Evolutionary conservation across 371 early-diverging fungal species (phyloP).

Genomic region (Funneliformis caledonium): DNA sequence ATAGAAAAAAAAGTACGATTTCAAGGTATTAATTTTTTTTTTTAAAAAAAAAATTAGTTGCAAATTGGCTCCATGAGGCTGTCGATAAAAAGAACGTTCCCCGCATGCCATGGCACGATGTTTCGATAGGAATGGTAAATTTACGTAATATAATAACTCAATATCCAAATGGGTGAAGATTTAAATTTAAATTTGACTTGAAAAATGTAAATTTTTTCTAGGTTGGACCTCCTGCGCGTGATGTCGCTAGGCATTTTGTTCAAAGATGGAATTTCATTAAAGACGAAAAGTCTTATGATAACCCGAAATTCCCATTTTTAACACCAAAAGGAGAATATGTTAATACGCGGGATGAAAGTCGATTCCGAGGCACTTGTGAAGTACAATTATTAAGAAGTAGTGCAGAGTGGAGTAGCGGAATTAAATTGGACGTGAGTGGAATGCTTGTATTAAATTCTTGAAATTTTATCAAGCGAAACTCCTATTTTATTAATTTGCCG

Average conservation of each 20-base stretch:
- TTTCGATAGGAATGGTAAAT: conserved; percentile 71
- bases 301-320: conserved; percentile 67
- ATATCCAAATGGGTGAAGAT: not conserved
- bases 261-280: conserved; percentile 93
- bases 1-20: not conserved
- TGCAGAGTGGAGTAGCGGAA: conserved; percentile 71
- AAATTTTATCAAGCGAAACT: not conserved
- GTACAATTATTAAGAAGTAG: conserved; percentile 74
- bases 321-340: conserved; percentile 84
- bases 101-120: conserved; percentile 97
- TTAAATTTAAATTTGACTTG: not conserved
- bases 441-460: not conserved
- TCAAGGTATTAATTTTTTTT: too few species aligned
- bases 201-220: conserved; percentile 32
- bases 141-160: not conserved
- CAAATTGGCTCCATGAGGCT: conserved; percentile 56
- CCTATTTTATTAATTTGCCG: not conserved
- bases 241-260: conserved; percentile 87
- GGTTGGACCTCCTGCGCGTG: conserved; percentile 79
- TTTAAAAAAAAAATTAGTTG: conserved; percentile 46
- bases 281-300: conserved; percentile 66
- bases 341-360: conserved; percentile 68
- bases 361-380: conserved; percentile 67
- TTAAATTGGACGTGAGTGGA: conserved; percentile 54
- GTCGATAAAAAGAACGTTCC: conserved; percentile 56